Conservation (phyloP, 169 alveolate genomes). For the Theileria parva region DNA sequence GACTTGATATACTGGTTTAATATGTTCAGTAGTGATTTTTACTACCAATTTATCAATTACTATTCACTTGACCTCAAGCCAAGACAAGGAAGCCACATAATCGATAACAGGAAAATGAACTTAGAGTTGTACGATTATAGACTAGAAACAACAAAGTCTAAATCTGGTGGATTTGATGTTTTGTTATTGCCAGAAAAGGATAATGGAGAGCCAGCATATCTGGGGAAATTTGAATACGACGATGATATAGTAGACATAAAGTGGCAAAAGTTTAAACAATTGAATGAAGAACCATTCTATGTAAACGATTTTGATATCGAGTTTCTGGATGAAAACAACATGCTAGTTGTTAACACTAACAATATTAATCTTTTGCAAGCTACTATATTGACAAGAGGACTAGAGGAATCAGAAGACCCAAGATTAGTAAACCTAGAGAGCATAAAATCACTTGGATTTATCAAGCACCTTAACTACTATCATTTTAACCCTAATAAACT, state of each 20-base stretch:
- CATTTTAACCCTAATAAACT: not conserved
- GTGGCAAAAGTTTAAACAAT: not conserved
- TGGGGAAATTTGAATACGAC: not conserved
- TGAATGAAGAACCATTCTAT: not conserved
- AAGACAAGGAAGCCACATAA: not conserved
- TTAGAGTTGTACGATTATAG: constrained; percentile 2
- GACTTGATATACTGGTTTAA: constrained; percentile 47
- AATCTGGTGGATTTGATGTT: not conserved
- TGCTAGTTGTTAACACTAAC: not conserved
- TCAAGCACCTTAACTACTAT: not conserved
- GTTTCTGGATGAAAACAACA: not conserved
- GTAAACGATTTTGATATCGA: not conserved
- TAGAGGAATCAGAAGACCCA: not conserved
- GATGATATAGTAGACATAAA: not conserved
- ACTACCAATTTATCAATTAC: constrained; percentile 44
- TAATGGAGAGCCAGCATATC: not conserved
- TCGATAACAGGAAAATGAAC: not conserved
- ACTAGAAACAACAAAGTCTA: not conserved
- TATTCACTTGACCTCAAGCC: constrained; percentile 8
- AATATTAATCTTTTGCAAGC: not conserved
- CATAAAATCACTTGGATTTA: not conserved
- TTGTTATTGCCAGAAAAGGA: not conserved
- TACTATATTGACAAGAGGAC: not conserved
- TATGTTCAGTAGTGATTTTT: constrained; percentile 13
- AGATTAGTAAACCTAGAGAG: not conserved